Conservation (phyloP, 768 basidiomycete genomes). For the Termitomyces bulborhizus region DNA sequence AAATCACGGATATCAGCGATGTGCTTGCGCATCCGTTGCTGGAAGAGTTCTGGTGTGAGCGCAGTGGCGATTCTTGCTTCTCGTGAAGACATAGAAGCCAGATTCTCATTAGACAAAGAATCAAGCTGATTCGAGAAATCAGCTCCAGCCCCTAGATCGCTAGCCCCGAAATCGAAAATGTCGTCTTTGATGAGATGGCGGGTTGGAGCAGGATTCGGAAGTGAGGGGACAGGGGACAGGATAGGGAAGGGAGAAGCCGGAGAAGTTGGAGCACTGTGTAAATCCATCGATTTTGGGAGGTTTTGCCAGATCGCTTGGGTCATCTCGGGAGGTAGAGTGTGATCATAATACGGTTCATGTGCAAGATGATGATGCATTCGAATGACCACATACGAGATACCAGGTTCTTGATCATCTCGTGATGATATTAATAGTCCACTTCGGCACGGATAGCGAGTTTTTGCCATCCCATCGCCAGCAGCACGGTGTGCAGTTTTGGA, state of each 20-base stretch:
- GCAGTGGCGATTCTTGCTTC: not conserved
- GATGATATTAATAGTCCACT: conserved; percentile 43
- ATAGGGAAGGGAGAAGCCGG: not conserved
- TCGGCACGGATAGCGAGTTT: conserved; percentile 36
- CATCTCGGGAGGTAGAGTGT: conserved; percentile 30
- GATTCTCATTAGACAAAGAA: not conserved
- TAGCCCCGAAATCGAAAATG: not conserved
- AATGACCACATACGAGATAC: conserved; percentile 26
- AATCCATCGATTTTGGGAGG: conserved; percentile 9
- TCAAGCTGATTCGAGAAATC: conserved; percentile 3
- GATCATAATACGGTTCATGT: conserved; percentile 37
- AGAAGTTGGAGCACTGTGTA: not conserved
- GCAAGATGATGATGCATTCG: conserved; percentile 39
- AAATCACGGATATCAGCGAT: conserved; percentile 38
- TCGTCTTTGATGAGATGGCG: not conserved
- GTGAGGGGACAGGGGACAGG: not conserved
- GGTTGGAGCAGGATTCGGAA: not conserved
- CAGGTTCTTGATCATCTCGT: conserved; percentile 21
- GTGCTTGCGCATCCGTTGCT: conserved; percentile 33
- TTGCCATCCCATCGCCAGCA: conserved; percentile 32
- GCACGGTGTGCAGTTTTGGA: conserved; percentile 27
- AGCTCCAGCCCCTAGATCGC: conserved; percentile 3
- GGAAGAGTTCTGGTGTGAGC: conserved; percentile 21
- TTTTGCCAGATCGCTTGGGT: conserved; percentile 28
- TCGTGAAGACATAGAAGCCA: not conserved